A percentile compares a stretch with the other conserved stretches of the same genome.
Evolutionary conservation across 2,329 filamentous ascomycete genomes (phyloP).

Genomic region (Helicocarpus griseus): DNA sequence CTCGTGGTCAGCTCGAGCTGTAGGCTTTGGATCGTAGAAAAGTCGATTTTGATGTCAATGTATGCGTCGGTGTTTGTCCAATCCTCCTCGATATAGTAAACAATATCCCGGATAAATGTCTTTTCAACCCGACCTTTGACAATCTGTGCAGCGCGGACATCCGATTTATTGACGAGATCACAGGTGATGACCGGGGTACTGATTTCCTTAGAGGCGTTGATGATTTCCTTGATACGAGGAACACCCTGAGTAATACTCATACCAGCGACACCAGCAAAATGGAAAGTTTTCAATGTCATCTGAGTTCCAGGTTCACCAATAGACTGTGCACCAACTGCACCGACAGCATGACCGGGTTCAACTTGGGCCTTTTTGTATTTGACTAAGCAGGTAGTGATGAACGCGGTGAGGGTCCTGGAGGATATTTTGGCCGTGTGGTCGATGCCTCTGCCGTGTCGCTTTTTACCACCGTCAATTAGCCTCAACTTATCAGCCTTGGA

Average conservation of each 20-base stretch:
- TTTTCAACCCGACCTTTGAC: slow-evolving; percentile 94
- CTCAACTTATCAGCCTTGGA: slow-evolving; percentile 53
- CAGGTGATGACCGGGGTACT: slow-evolving; percentile 91
- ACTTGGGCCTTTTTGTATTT: slow-evolving; percentile 89
- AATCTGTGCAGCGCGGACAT: slow-evolving; percentile 71
- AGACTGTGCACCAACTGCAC: slow-evolving; percentile 91
- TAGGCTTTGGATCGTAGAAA: slow-evolving; percentile 65
- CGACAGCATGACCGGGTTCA: slow-evolving; percentile 90
- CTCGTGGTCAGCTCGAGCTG: slow-evolving; percentile 66
- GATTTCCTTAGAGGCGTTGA: slow-evolving; percentile 92
- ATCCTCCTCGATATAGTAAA: slow-evolving; percentile 74
- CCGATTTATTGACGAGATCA: slow-evolving; percentile 63
- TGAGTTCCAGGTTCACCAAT: slow-evolving; percentile 98
- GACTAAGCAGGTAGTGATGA: slow-evolving; percentile 70
- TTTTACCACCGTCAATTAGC: slow-evolving; percentile 20
- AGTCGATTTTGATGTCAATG: slow-evolving; percentile 73
- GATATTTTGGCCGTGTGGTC: slow-evolving; percentile 81
- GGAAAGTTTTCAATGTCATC: slow-evolving; percentile 99
- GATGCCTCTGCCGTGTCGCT: slow-evolving; percentile 27
- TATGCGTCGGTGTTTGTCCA: slow-evolving; percentile 71
- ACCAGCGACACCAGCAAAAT: slow-evolving; percentile 98
- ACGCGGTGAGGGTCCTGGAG: slow-evolving; percentile 58
- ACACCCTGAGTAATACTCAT: slow-evolving; percentile 99
- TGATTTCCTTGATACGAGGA: slow-evolving; percentile 99
- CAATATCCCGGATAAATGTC: slow-evolving; percentile 74